A percentile compares a stretch with the other conserved stretches of the same genome.
These are phyloP conservation scores for Holtermannia corniformis DNA, from an alignment of 768 basidiomycete genomes.

Conservation along the genomic window DNA sequence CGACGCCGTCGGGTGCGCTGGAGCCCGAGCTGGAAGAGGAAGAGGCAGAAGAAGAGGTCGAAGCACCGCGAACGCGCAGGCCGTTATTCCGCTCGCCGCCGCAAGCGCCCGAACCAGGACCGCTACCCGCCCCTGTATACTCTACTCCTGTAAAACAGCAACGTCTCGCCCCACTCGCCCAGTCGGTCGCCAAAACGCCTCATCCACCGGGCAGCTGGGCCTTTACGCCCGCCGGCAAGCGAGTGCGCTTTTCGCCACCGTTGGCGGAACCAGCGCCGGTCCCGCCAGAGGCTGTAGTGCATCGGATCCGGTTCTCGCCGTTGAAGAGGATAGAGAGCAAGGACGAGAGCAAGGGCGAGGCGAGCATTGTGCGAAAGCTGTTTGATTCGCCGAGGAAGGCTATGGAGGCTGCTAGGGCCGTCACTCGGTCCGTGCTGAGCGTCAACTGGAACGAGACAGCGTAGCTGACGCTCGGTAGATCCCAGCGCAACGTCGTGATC, in stretches of 20 bases:
- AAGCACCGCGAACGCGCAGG: background rate
- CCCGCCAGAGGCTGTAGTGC: too few relatives aligned
- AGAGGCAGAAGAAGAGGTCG: background rate
- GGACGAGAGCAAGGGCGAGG: background rate
- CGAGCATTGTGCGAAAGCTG: background rate
- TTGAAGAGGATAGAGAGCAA: background rate
- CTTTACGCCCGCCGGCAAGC: background rate
- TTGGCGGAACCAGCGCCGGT: background rate
- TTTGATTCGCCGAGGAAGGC: background rate
- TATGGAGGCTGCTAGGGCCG: background rate
- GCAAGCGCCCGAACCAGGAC: too few relatives aligned
- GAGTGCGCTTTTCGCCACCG: background rate
- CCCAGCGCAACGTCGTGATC: background rate
- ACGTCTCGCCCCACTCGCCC: background rate
- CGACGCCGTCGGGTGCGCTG: background rate
- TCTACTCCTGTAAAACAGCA: background rate
- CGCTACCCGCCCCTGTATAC: too few relatives aligned
- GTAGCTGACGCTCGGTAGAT: too few relatives aligned
- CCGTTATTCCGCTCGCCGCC: background rate
- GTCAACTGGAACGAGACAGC: too few relatives aligned
- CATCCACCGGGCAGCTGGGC: background rate
- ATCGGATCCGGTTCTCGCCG: background rate
- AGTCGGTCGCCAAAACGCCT: background rate
- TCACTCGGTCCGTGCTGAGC: too few relatives aligned
- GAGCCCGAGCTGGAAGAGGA: too few relatives aligned